Base-by-base conservation (phyloP, 192 early-diverging fungal genomes). In the Coemansia sp. region DNA sequence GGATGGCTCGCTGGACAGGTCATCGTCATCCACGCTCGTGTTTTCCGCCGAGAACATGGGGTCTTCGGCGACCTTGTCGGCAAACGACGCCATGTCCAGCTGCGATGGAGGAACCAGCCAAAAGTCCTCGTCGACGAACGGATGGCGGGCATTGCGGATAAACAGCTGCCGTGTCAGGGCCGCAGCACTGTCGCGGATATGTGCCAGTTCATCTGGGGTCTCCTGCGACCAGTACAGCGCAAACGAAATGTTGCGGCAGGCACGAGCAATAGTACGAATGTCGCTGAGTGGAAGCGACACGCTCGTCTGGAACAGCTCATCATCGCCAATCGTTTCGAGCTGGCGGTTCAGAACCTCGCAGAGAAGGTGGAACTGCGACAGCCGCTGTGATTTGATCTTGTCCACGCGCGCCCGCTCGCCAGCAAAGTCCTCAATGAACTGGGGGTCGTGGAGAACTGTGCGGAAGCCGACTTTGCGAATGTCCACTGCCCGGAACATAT, bases 271-370 rank as follows among this genome's bases (percentile, higher is more conserved):
- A 9, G 38, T 34, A 16, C 42, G 55, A 38, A 67, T 48, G 8
- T 65, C 51, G 9, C 33, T 49, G 4, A 64, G 26, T 12, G 60
- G 55, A 18, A 60, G 61, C 9, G 56, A 56, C 42, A 56, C 65
- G 2, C 51, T 42, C 29, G 80, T 65, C 20, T 81, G 72, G 50
- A 87, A 83, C 51, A 95, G 80, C 64, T 97, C 92, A 38, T 91
- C 85, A 62, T 97, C 94, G 10, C 86, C 86, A 32, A 89, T 79
- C 0, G 86, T 91, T 40, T 85, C 61, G 9, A 97, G 54, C 57
- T 85, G 64, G 21, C 81, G 76, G 57, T 77, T 80, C 38, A 87
- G 80, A 5, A 87, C 51, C 49, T 94, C 90, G 35, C 82, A 81
- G 13, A 92, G 50, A 7, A 94, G 66, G 12, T 80, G 73, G 16